Conservation (phyloP, 140 eudicot species). For the Bidens hawaiensis region DNA sequence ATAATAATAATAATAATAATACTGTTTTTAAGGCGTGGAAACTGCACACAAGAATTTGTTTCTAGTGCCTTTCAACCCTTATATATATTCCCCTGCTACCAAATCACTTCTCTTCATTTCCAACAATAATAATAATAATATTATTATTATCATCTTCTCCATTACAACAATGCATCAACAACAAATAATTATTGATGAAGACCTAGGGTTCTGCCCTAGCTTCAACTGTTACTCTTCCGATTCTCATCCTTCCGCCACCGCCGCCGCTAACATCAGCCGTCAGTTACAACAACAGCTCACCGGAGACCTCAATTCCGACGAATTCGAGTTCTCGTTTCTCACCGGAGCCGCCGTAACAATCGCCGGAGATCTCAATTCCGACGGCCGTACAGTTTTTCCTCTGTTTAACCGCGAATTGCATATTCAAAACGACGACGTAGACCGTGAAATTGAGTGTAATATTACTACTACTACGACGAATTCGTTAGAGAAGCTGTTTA, state of each 20-base stretch:
- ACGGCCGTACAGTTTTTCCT: slow-evolving; percentile 11
- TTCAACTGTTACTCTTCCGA: slow-evolving; percentile 58
- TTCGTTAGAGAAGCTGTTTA: slow-evolving; percentile 19
- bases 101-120: slow-evolving; percentile 17
- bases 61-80: slow-evolving; percentile 20
- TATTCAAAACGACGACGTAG: not conserved
- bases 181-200: slow-evolving; percentile 17
- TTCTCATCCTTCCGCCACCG: slow-evolving; percentile 39
- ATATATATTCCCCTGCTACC: slow-evolving; percentile 22
- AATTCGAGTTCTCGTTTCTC: slow-evolving; percentile 19
- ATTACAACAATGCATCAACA: slow-evolving; percentile 10
- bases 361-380: not conserved
- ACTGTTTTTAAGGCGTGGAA: slow-evolving; percentile 13
- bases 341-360: not conserved
- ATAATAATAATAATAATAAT: not conserved
- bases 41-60: slow-evolving; percentile 19
- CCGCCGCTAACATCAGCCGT: slow-evolving; percentile 33
- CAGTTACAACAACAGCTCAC: slow-evolving; percentile 16
- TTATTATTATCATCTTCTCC: not conserved
- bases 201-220: slow-evolving; percentile 50
- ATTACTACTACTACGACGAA: not conserved
- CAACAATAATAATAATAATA: not conserved
- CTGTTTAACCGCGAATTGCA: slow-evolving; percentile 29
- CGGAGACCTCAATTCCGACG: slow-evolving; percentile 9
- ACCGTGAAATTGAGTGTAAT: not conserved